A percentile compares a stretch with the other conserved stretches of the same genome.
Evolutionary conservation across 768 basidiomycete genomes (phyloP).

Genomic region (Suillus variegatus): DNA sequence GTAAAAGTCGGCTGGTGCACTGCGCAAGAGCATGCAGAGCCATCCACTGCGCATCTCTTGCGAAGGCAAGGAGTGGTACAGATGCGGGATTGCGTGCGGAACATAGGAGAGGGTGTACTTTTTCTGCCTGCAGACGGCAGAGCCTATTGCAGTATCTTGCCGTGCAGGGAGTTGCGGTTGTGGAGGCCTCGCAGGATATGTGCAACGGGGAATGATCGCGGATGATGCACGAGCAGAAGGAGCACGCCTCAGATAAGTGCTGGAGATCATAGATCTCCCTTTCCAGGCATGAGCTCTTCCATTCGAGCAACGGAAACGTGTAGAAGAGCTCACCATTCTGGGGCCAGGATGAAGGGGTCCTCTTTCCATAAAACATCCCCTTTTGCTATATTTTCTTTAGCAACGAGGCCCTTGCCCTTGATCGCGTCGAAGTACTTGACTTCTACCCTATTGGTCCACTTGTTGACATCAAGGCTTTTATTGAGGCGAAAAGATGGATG

Average conservation of each 20-base stretch:
- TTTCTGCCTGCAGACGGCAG: slow-evolving; percentile 66
- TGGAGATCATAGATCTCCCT: slow-evolving; percentile 84
- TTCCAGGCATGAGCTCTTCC: slow-evolving; percentile 9
- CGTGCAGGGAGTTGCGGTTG: slow-evolving; percentile 48
- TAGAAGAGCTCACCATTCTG: slow-evolving; percentile 63
- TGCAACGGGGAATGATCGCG: slow-evolving; percentile 43
- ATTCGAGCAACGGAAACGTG: not conserved
- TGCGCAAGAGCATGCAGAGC: slow-evolving; percentile 68
- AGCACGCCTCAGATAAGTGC: slow-evolving; percentile 59
- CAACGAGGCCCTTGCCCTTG: slow-evolving; percentile 86
- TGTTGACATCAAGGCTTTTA: slow-evolving; percentile 57
- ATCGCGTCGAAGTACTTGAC: slow-evolving; percentile 66
- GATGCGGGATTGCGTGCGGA: slow-evolving; percentile 72
- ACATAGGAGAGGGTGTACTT: slow-evolving; percentile 73
- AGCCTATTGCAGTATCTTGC: slow-evolving; percentile 80
- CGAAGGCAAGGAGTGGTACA: slow-evolving; percentile 58
- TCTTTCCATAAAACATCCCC: slow-evolving; percentile 86
- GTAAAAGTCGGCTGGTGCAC: slow-evolving; percentile 62
- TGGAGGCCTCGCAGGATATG: slow-evolving; percentile 53
- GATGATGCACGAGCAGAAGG: slow-evolving; percentile 71
- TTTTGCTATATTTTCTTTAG: slow-evolving; percentile 61
- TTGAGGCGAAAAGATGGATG: slow-evolving; percentile 69
- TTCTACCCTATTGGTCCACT: slow-evolving; percentile 64
- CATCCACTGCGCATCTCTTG: slow-evolving; percentile 67
- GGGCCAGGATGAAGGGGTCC: slow-evolving; percentile 77